These are phyloP conservation scores for Colletotrichum sansevieriae DNA, from an alignment of 2,329 filamentous ascomycete species.

Conservation along the genomic window DNA sequence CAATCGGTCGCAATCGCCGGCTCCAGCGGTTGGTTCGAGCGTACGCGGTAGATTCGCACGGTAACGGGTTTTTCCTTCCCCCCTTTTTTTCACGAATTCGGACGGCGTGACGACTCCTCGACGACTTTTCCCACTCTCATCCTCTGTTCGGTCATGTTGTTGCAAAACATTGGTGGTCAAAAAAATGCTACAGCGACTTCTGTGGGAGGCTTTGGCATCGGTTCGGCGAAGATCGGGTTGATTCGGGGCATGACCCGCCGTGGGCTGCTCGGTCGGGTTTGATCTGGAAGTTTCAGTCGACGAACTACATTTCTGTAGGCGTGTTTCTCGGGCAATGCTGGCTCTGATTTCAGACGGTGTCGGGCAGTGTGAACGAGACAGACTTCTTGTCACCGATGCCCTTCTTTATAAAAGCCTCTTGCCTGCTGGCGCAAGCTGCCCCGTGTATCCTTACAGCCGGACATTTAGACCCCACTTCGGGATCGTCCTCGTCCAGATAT, in stretches of 20 bases:
- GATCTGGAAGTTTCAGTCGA: neutral
- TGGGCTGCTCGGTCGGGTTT: neutral
- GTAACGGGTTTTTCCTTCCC: neutral
- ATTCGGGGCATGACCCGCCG: conserved; percentile 4
- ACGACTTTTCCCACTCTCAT: neutral
- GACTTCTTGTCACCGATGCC: conserved; percentile 15
- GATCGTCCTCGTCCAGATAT: conserved; percentile 39
- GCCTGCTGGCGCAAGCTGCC: conserved; percentile 23
- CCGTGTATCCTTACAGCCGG: conserved; percentile 39
- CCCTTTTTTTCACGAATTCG: conserved; percentile 3
- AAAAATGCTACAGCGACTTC: conserved; percentile 18
- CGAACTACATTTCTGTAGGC: neutral
- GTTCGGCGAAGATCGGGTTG: conserved; percentile 18
- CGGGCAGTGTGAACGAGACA: neutral
- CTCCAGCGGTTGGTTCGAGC: conserved; percentile 90
- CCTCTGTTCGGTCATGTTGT: neutral
- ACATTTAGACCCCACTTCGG: conserved; percentile 41
- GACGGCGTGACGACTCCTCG: conserved; percentile 1
- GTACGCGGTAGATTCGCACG: conserved; percentile 73
- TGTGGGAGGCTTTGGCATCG: conserved; percentile 1
- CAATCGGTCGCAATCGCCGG: conserved; percentile 93
- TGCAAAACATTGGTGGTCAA: conserved; percentile 11
- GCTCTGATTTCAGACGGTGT: neutral
- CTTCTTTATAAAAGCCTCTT: conserved; percentile 27
- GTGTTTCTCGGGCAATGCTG: neutral